Percentiles rank a stretch among this genome's conserved stretches.
phyloP scores from a whole-genome alignment of 75 land plant species.

The Selaginella moellendorffii region DNA sequence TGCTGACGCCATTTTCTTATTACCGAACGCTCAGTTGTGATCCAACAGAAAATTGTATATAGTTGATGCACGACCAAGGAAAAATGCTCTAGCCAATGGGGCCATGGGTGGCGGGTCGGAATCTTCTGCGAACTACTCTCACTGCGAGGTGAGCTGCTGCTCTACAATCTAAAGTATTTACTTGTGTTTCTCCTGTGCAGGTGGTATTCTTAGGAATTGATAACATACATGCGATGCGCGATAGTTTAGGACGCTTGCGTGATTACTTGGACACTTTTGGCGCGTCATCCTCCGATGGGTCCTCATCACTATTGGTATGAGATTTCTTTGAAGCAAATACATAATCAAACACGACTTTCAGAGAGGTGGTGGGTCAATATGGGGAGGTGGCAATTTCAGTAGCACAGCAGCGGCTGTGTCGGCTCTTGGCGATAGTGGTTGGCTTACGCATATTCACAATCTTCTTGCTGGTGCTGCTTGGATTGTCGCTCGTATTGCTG shows the following conservation, averaged over 20 bases:
- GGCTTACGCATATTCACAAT: conserved; percentile 82
- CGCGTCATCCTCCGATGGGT: conserved; percentile 85
- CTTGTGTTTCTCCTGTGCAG: conserved; percentile 23
- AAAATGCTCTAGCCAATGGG: conserved; percentile 96
- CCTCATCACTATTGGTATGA: conserved; percentile 74
- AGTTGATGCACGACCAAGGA: conserved; percentile 94
- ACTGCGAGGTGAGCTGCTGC: conserved; percentile 58
- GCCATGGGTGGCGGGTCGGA: conserved; percentile 99
- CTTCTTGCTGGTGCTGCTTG: conserved; percentile 87
- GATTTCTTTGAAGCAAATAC: background rate
- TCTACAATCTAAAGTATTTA: conserved; percentile 2
- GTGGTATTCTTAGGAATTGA: conserved; percentile 95
- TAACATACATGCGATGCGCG: conserved; percentile 96
- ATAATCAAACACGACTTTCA: conserved; percentile 14
- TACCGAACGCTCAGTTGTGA: background rate
- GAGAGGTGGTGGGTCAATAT: conserved; percentile 88
- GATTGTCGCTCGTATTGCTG: conserved; percentile 85
- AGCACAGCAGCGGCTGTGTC: conserved; percentile 91
- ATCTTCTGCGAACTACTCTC: conserved; percentile 82
- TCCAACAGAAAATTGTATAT: conserved; percentile 75
- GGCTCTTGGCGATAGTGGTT: conserved; percentile 89
- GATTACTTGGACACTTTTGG: conserved; percentile 90
- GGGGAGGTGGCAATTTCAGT: conserved; percentile 85
- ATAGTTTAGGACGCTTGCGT: conserved; percentile 68
- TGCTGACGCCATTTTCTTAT: background rate